Conservation (phyloP, 306 rosid species). For the Medicago arabica region DNA sequence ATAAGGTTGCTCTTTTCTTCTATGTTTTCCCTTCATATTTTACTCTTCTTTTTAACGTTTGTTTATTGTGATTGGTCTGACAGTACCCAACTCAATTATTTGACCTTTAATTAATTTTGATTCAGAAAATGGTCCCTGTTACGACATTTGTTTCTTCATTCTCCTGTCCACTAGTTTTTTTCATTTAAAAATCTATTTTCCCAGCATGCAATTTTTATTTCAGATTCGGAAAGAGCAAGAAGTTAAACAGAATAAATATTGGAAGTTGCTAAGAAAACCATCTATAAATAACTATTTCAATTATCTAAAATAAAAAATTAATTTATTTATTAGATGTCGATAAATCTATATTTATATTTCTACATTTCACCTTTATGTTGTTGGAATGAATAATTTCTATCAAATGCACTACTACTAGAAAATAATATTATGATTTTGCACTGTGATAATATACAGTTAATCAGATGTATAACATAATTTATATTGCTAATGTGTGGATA, state of each 20-base stretch:
- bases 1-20: neutral
- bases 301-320: no score
- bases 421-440: neutral
- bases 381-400: no score
- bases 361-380: no score
- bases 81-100: conserved; percentile 55
- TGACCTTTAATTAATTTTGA: conserved; percentile 49
- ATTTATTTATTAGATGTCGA: no score
- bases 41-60: conserved; percentile 20
- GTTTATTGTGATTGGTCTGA: conserved; percentile 51
- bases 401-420: no score
- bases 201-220: conserved; percentile 3
- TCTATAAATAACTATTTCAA: neutral
- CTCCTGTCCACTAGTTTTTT: conserved; percentile 43
- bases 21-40: neutral
- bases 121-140: conserved; percentile 49
- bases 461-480: no score
- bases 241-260: neutral
- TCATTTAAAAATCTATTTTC: neutral
- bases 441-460: neutral
- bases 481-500: no score
- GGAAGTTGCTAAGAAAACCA: neutral
- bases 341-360: no score
- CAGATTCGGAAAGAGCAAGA: conserved; percentile 34
- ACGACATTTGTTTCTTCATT: conserved; percentile 57